These are phyloP conservation scores for Hibiscus mutabilis DNA, from an alignment of 345 rosid genomes.

Conservation along the genomic window DNA sequence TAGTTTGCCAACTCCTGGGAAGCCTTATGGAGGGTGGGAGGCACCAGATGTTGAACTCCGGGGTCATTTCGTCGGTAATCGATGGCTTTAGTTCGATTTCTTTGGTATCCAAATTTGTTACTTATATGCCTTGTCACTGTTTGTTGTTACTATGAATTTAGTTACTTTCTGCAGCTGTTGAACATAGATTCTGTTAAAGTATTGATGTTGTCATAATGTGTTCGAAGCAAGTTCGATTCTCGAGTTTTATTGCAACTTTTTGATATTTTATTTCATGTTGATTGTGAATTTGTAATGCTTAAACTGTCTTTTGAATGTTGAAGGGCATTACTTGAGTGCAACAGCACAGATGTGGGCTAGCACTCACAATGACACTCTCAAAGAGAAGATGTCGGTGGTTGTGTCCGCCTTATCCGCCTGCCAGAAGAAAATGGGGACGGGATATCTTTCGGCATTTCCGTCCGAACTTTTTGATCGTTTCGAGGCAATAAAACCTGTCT, in stretches of 20 bases:
- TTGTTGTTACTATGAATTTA: background rate
- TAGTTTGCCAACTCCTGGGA: constrained; percentile 59
- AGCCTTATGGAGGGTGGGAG: constrained; percentile 85
- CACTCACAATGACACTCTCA: constrained; percentile 58
- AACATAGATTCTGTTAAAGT: background rate
- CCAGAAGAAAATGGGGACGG: constrained; percentile 65
- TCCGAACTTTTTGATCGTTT: constrained; percentile 69
- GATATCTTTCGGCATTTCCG: constrained; percentile 86
- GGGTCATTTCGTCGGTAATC: constrained; percentile 90
- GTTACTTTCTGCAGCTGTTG: background rate
- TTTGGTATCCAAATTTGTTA: constrained; percentile 1
- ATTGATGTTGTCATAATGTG: background rate
- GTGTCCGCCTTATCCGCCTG: constrained; percentile 67
- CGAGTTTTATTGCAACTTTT: background rate
- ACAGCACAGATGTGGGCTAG: constrained; percentile 93
- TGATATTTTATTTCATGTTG: background rate
- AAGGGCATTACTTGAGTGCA: constrained; percentile 93
- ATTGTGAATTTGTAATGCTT: background rate
- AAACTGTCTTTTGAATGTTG: constrained; percentile 18
- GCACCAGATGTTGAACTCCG: constrained; percentile 57
- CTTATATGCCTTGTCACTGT: background rate
- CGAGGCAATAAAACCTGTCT: constrained; percentile 69
- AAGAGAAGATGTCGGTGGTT: constrained; percentile 59
- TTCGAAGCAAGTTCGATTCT: background rate
- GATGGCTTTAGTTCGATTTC: constrained; percentile 13